phyloP scores from a whole-genome alignment of 2,329 filamentous ascomycete species.

The Aspergillus hortae region DNA sequence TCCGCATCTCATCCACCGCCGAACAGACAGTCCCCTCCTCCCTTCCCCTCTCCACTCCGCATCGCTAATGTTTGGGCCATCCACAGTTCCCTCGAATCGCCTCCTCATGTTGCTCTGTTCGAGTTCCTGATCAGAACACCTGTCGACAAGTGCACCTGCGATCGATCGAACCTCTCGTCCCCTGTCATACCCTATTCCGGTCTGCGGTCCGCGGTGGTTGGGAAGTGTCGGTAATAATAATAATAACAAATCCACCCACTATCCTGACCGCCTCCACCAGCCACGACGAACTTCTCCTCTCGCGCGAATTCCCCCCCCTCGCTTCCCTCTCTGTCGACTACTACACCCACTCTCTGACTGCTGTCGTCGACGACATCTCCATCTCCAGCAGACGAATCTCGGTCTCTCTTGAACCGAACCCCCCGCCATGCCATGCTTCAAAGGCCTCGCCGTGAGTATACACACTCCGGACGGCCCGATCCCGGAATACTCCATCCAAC shows the following conservation, averaged over 20 bases:
- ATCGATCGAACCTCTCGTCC: too few species aligned
- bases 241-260: slow-evolving; percentile 8
- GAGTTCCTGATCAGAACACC: too few species aligned
- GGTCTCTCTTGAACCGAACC: neutral
- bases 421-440: slow-evolving; percentile 83
- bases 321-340: slow-evolving; percentile 1
- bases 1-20: too few species aligned
- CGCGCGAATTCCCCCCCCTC: slow-evolving; percentile 5
- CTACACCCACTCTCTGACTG: neutral
- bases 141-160: too few species aligned
- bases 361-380: neutral
- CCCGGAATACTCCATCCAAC: slow-evolving; percentile 90
- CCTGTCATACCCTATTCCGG: neutral
- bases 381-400: neutral
- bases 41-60: neutral
- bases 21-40: neutral
- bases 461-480: slow-evolving; percentile 78
- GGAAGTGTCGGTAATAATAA: slow-evolving; percentile 6
- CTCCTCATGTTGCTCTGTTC: too few species aligned
- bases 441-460: slow-evolving; percentile 97
- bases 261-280: slow-evolving; percentile 26
- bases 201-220: neutral
- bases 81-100: too few species aligned
- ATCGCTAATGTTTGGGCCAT: neutral
- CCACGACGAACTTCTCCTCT: slow-evolving; percentile 15